Percentiles rank a stretch among this genome's conserved stretches.
Conservation (phyloP, 768 basidiomycete genomes). For the Pleurotus cornucopiae region DNA sequence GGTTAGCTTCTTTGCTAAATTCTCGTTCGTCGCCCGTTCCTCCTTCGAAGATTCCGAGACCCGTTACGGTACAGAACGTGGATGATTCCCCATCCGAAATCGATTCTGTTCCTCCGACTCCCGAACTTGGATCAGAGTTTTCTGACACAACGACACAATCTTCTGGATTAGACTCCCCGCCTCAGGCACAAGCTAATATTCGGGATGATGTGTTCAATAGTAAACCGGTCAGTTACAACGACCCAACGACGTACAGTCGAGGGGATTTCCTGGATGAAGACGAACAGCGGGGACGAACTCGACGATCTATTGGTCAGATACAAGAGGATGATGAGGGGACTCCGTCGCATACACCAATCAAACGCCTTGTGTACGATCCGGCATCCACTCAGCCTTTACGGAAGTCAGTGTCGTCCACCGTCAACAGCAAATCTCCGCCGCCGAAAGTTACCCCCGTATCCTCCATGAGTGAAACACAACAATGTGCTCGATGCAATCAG, state of each 20-base stretch:
- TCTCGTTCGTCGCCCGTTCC: background rate
- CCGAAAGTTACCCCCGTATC: constrained; percentile 21
- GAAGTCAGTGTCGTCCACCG: background rate
- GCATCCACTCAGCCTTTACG: background rate
- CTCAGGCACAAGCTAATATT: constrained; percentile 19
- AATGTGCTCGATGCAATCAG: constrained; percentile 57
- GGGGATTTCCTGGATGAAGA: constrained; percentile 22
- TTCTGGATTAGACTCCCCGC: constrained; percentile 50
- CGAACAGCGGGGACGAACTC: constrained; percentile 25
- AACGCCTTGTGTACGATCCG: background rate
- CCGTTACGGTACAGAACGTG: background rate
- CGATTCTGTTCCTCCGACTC: constrained; percentile 38
- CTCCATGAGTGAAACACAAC: constrained; percentile 26
- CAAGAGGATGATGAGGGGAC: constrained; percentile 18
- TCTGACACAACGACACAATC: constrained; percentile 56
- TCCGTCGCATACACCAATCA: constrained; percentile 27
- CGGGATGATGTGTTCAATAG: constrained; percentile 18
- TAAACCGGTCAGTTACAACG: constrained; percentile 9
- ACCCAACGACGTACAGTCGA: constrained; percentile 13
- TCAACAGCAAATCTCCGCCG: constrained; percentile 1
- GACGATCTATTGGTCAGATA: constrained; percentile 19
- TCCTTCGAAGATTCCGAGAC: background rate
- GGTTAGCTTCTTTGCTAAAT: background rate
- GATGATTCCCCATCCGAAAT: background rate
- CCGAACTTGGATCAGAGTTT: constrained; percentile 56